These are phyloP conservation scores for Aaosphaeria pasadenensis DNA, from an alignment of 2,329 filamentous ascomycete species.

Conservation along the genomic window DNA sequence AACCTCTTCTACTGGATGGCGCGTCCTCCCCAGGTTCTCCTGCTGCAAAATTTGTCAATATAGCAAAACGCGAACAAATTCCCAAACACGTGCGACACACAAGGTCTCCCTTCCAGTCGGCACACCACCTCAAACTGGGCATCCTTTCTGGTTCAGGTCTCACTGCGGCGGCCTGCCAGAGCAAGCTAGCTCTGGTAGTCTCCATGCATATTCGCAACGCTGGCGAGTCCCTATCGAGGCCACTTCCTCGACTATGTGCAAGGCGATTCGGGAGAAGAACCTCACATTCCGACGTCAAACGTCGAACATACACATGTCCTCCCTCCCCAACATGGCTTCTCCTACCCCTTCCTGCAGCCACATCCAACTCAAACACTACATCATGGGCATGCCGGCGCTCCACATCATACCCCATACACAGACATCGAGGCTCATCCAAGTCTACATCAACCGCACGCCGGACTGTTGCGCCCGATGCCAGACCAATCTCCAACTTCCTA, in stretches of 20 bases:
- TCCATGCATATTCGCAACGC: conserved; percentile 50
- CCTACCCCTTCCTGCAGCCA: conserved; percentile 35
- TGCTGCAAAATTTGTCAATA: conserved; percentile 42
- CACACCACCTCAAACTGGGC: conserved; percentile 33
- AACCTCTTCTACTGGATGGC: conserved; percentile 28
- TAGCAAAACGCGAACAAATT: conserved; percentile 35
- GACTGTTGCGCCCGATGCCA: conserved; percentile 34
- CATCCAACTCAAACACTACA: conserved; percentile 37
- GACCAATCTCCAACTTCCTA: conserved; percentile 31
- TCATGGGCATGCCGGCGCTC: conserved; percentile 30
- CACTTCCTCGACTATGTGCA: conserved; percentile 47
- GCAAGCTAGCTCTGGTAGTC: conserved; percentile 50
- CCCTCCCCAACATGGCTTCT: conserved; percentile 36
- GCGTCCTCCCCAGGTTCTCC: conserved; percentile 32
- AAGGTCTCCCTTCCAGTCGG: conserved; percentile 19
- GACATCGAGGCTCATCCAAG: conserved; percentile 36
- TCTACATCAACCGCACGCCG: conserved; percentile 31
- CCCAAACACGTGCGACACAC: conserved; percentile 43
- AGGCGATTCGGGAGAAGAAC: conserved; percentile 43
- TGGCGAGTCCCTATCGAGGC: conserved; percentile 48
- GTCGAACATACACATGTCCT: conserved; percentile 41
- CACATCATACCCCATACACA: conserved; percentile 36
- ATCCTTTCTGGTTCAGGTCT: conserved; percentile 43
- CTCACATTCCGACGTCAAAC: conserved; percentile 40
- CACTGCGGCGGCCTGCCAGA: conserved; percentile 47